phyloP scores from a whole-genome alignment of 192 early-diverging fungal species.

The Coemansia reversa region DNA sequence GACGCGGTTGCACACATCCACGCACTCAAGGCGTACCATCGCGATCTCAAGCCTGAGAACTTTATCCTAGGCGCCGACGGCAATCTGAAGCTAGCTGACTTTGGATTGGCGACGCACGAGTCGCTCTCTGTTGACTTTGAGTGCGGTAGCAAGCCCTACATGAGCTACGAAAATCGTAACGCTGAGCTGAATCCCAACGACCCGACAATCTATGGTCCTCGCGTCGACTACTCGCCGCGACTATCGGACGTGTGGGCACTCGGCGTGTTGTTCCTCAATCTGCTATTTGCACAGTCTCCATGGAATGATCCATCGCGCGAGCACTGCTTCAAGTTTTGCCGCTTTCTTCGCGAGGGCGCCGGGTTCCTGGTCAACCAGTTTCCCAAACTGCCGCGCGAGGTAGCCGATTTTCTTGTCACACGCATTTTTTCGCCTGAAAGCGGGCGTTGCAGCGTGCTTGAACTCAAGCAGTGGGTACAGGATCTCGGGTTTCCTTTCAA shows the following conservation, averaged over 20 bases:
- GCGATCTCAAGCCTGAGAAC: slow-evolving; percentile 89
- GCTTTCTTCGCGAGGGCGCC: slow-evolving; percentile 60
- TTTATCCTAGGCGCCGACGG: slow-evolving; percentile 64
- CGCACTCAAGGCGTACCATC: slow-evolving; percentile 77
- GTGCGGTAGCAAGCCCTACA: slow-evolving; percentile 77
- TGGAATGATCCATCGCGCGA: slow-evolving; percentile 67
- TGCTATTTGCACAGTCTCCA: slow-evolving; percentile 69
- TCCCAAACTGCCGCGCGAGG: slow-evolving; percentile 58
- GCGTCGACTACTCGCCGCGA: slow-evolving; percentile 60
- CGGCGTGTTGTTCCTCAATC: slow-evolving; percentile 71
- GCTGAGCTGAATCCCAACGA: slow-evolving; percentile 49
- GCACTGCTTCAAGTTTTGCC: slow-evolving; percentile 60
- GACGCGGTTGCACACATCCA: slow-evolving; percentile 79
- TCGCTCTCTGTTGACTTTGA: slow-evolving; percentile 80
- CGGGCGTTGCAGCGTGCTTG: slow-evolving; percentile 55
- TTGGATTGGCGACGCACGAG: slow-evolving; percentile 87
- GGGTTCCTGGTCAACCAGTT: slow-evolving; percentile 61
- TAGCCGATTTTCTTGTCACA: slow-evolving; percentile 62
- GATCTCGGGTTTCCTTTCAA: slow-evolving; percentile 48
- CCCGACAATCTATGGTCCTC: slow-evolving; percentile 51
- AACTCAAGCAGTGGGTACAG: slow-evolving; percentile 56
- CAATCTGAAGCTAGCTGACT: slow-evolving; percentile 84
- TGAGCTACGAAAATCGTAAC: slow-evolving; percentile 68
- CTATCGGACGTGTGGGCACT: slow-evolving; percentile 72
- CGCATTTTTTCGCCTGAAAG: slow-evolving; percentile 63